These are phyloP conservation scores for Blastobotrys indianensis DNA, from an alignment of 1,139 yeast species.

Conservation along the genomic window DNA sequence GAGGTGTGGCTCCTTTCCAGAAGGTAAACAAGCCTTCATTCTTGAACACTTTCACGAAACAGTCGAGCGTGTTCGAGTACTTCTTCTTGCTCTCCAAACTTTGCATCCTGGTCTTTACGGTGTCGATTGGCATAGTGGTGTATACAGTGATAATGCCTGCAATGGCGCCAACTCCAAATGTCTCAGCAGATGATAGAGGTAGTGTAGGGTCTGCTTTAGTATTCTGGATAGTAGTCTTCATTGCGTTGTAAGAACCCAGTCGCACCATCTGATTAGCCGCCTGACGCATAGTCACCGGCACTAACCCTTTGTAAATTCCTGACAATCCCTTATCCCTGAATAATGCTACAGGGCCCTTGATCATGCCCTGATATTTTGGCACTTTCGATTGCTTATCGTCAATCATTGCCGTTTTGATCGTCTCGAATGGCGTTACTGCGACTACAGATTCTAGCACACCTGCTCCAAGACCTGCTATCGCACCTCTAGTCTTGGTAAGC, in stretches of 20 bases:
- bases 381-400: constrained; percentile 76
- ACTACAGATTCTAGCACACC: constrained; percentile 86
- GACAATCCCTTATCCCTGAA: constrained; percentile 71
- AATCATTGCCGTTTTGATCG: constrained; percentile 90
- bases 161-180: constrained; percentile 85
- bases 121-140: constrained; percentile 96
- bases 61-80: constrained; percentile 71
- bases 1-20: constrained; percentile 98
- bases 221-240: constrained; percentile 69
- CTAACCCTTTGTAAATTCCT: constrained; percentile 82
- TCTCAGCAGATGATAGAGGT: constrained; percentile 71
- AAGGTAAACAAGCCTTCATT: constrained; percentile 89
- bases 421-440: constrained; percentile 96
- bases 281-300: constrained; percentile 92
- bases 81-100: constrained; percentile 70
- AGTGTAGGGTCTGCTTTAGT: constrained; percentile 49
- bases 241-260: constrained; percentile 84
- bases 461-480: constrained; percentile 92
- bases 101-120: constrained; percentile 97
- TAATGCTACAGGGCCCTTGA: constrained; percentile 57
- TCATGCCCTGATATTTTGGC: constrained; percentile 68
- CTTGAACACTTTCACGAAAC: constrained; percentile 71
- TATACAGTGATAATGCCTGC: constrained; percentile 94
- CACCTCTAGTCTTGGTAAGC: constrained; percentile 84
- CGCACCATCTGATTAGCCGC: constrained; percentile 95